Conservation (phyloP, 1,139 yeast genomes). For the Yamadazyma membranifaciens region DNA sequence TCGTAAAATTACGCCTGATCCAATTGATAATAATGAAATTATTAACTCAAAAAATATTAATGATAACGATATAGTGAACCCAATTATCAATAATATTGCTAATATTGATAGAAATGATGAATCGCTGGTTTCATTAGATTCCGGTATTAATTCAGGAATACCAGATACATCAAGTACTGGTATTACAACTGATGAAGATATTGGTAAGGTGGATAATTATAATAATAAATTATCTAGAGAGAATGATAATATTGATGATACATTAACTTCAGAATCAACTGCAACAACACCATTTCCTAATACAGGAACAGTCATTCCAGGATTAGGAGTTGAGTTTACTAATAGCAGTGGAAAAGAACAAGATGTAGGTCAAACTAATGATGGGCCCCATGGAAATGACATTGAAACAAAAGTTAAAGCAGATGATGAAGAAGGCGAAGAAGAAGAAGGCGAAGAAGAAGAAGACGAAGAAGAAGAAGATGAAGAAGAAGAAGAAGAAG, state of each 20-base stretch:
- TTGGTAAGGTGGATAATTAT: neutral
- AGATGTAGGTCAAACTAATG: too few species aligned
- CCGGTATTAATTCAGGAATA: slow-evolving; percentile 7
- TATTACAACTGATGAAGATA: slow-evolving; percentile 12
- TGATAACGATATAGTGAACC: neutral
- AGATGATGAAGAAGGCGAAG: neutral
- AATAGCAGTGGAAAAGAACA: too few species aligned
- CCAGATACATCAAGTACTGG: slow-evolving; percentile 14
- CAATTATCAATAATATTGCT: neutral
- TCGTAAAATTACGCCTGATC: neutral
- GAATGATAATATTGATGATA: too few species aligned
- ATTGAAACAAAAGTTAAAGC: neutral
- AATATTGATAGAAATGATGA: neutral
- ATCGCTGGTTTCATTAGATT: slow-evolving; percentile 9
- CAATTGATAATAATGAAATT: neutral
- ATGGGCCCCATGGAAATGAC: neutral
- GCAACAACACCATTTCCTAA: too few species aligned
- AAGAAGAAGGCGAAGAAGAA: neutral
- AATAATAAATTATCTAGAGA: neutral
- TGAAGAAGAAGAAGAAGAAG: neutral
- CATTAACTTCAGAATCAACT: too few species aligned
- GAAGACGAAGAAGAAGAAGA: neutral
- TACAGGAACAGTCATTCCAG: too few species aligned
- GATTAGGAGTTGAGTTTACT: too few species aligned
- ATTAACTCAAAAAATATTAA: neutral